phyloP scores from a whole-genome alignment of 768 basidiomycete genomes.

The Amanita pseudoporphyria region DNA sequence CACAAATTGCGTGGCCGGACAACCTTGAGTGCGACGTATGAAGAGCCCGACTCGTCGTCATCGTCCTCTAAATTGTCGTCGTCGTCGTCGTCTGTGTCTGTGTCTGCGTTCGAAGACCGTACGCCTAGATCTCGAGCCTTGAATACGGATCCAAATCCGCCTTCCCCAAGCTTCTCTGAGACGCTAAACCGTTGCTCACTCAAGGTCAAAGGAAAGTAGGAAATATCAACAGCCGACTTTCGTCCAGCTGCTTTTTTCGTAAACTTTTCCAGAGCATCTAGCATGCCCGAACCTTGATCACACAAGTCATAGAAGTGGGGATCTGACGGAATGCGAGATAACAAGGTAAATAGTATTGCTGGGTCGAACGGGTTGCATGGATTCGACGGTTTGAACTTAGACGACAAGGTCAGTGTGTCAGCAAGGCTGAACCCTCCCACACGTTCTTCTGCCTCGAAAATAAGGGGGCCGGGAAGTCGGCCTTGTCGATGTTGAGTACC shows the following conservation, averaged over 20 bases:
- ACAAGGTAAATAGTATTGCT: constrained; percentile 48
- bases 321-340: constrained; percentile 56
- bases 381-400: constrained; percentile 67
- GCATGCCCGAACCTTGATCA: constrained; percentile 40
- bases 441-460: constrained; percentile 34
- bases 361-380: constrained; percentile 84
- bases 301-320: constrained; percentile 52
- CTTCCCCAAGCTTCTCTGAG: constrained; percentile 87
- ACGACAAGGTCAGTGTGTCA: constrained; percentile 51
- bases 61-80: constrained; percentile 49
- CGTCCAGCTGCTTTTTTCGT: constrained; percentile 33
- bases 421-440: constrained; percentile 56
- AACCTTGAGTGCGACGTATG: constrained; percentile 80
- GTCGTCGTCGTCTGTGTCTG: constrained; percentile 40
- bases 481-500: not conserved
- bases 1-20: constrained; percentile 84
- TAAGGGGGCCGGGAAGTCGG: not conserved
- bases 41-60: constrained; percentile 41
- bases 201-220: constrained; percentile 47
- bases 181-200: constrained; percentile 59
- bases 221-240: constrained; percentile 32
- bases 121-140: constrained; percentile 54
- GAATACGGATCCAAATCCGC: constrained; percentile 96
- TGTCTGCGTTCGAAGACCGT: constrained; percentile 21
- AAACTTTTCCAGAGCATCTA: constrained; percentile 68